Base-by-base conservation (phyloP, 192 early-diverging fungal genomes). In the Backusella circina region DNA sequence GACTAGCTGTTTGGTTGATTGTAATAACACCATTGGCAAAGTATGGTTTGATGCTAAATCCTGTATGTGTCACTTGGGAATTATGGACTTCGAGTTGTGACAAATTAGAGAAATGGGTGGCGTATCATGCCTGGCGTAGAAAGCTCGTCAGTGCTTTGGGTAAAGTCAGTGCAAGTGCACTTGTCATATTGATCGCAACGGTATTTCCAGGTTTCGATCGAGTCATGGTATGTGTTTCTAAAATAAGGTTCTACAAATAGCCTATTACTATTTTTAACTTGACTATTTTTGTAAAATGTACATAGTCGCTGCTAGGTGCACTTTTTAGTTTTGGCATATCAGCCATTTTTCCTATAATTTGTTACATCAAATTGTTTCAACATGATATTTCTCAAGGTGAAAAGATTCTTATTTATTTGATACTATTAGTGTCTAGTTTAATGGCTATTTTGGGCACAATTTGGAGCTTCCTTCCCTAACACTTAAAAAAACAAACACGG, bases 21-120 rank as follows among this genome's bases (percentile, higher is more conserved):
- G 90, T 88, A 5, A 72, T 93, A 30, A 93, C 91, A 33, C 92
- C 92, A 7, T 65, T 92, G 65, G 90, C 92, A 28, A 93, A 93
- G 73, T 93, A 91, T 73, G 89, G 89, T 15, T 75, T 93, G 18
- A 86, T 83, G 54, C 57, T 92, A 65, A 90, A 86, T 10, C 91
- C 91, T 21, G 83, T 93, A n/a, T 85, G 84, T 61, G 35, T 85
- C 21, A 84, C 84, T 16, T 69, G 77, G 26, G 86, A 86, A 64
- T 57, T 84, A 26, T 77, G 61, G 70, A 68, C 77, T 13, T 57
- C 30, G n/a, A 66, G 57, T 35, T 38, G 71, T 61, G 51, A 75
- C 1, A 33, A 15, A 2, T n/a, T 83, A 12, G 81, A 79, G 12
- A 61, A 50, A 5, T 82, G 80, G 73, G 65, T 41, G 33, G 75